Evolutionary conservation across 1,139 yeast species (phyloP).

Genomic region (Protomyces macrosporus): DNA sequence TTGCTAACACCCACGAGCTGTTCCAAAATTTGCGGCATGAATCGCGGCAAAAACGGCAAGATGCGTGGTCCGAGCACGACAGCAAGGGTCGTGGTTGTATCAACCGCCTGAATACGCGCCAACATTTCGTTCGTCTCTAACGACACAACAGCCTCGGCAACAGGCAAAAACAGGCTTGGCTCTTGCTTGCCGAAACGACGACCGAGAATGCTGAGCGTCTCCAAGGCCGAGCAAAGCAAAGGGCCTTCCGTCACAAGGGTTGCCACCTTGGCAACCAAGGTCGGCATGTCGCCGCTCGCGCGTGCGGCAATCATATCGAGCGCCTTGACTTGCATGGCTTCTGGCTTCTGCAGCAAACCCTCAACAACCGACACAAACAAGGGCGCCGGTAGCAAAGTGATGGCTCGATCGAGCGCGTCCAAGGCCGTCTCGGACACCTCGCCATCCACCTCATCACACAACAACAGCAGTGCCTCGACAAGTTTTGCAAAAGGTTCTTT

Average conservation of each 20-base stretch:
- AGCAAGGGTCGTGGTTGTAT: slow-evolving; percentile 64
- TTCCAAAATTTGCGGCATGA: slow-evolving; percentile 66
- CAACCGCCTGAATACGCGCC: slow-evolving; percentile 67
- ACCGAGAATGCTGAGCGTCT: slow-evolving; percentile 59
- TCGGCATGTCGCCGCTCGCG: slow-evolving; percentile 1
- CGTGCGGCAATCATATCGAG: slow-evolving; percentile 12
- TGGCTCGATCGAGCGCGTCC: slow-evolving; percentile 24
- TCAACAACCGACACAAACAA: slow-evolving; percentile 12
- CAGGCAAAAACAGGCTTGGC: slow-evolving; percentile 46
- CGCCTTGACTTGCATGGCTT: slow-evolving; percentile 10
- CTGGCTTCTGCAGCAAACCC: slow-evolving; percentile 6
- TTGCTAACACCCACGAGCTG: slow-evolving; percentile 48
- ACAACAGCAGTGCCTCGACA: slow-evolving; percentile 11
- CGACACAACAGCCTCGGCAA: slow-evolving; percentile 52
- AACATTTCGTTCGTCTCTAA: slow-evolving; percentile 51
- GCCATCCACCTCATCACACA: slow-evolving; percentile 9
- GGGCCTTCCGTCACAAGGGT: not conserved
- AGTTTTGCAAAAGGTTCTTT: slow-evolving; percentile 4
- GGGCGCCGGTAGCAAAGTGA: slow-evolving; percentile 24
- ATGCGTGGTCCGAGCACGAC: slow-evolving; percentile 76
- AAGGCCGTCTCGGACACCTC: slow-evolving; percentile 9
- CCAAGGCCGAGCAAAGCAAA: slow-evolving; percentile 41
- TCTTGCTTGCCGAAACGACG: slow-evolving; percentile 57
- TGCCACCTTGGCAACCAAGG: slow-evolving; percentile 5
- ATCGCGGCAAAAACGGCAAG: slow-evolving; percentile 77